Evolutionary conservation across 257 asterid genomes (phyloP).

Genomic region (Marsdenia floribunda): DNA sequence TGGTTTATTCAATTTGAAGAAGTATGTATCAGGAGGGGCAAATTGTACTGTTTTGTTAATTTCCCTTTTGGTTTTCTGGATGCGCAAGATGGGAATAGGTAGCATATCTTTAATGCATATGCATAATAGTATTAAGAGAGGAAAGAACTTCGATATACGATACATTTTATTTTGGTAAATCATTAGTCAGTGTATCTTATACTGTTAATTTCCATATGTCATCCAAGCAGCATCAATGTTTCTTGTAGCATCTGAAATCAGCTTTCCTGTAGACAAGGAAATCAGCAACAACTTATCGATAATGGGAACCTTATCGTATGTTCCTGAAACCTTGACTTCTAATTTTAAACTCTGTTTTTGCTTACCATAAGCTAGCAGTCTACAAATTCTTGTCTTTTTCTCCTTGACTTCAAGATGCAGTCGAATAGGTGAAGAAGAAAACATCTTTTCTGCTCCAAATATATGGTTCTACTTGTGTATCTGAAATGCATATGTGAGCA

Average conservation of each 20-base stretch:
- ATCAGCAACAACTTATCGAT: slow-evolving; percentile 53
- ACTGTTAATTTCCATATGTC: neutral
- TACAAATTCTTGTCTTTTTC: neutral
- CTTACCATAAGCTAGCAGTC: neutral
- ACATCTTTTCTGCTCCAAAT: too few relatives aligned
- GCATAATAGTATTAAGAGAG: neutral
- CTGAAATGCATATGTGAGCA: neutral
- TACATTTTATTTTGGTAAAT: neutral
- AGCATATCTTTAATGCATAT: neutral
- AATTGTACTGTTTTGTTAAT: neutral
- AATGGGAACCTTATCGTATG: slow-evolving; percentile 67
- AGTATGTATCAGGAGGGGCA: neutral
- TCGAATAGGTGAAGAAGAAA: neutral
- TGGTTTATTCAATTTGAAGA: neutral
- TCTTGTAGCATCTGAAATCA: slow-evolving; percentile 44
- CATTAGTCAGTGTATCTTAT: neutral
- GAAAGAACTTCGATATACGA: neutral
- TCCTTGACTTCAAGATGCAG: neutral
- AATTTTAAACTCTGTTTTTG: neutral
- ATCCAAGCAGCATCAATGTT: slow-evolving; percentile 74
- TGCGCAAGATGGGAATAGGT: neutral
- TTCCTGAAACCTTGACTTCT: neutral
- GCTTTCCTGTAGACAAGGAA: slow-evolving; percentile 48
- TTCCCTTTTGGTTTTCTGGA: neutral
- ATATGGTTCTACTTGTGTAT: neutral